Evolutionary conservation across 176 grass and related monocot species (phyloP).

Genomic region (Bolboschoenus planiculmis): DNA sequence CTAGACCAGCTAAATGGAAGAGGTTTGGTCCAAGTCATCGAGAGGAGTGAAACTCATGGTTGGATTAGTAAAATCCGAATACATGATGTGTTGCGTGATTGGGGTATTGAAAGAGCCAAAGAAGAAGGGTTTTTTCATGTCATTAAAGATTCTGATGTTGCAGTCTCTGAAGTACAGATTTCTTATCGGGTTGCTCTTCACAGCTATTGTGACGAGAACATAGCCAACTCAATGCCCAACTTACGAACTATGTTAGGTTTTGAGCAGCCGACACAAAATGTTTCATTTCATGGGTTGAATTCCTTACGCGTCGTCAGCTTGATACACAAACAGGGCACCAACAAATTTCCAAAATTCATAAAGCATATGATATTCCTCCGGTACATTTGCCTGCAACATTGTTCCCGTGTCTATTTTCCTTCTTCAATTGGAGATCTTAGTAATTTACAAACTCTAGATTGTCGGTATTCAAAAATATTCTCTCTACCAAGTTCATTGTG

Average conservation of each 20-base stretch:
- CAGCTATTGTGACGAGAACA: neutral
- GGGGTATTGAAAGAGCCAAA: neutral
- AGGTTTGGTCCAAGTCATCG: neutral
- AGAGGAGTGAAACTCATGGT: neutral
- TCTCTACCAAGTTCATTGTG: neutral
- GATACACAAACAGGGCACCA: neutral
- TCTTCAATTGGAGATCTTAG: neutral
- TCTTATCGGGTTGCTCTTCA: neutral
- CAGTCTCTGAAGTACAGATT: neutral
- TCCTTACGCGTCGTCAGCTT: neutral
- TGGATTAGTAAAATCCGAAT: neutral
- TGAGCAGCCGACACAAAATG: neutral
- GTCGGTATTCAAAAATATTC: neutral
- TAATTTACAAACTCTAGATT: neutral
- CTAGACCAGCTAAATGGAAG: neutral
- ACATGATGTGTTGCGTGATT: neutral
- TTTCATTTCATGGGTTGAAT: neutral
- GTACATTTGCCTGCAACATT: neutral
- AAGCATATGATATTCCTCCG: neutral
- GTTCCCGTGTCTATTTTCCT: neutral
- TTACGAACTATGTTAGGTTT: neutral
- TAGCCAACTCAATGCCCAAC: neutral
- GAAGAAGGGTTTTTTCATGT: neutral
- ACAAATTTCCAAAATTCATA: neutral
- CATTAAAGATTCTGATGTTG: neutral